Conservation (phyloP, 495 filamentous ascomycete genomes). For the Opeltia flavorubescens region DNA sequence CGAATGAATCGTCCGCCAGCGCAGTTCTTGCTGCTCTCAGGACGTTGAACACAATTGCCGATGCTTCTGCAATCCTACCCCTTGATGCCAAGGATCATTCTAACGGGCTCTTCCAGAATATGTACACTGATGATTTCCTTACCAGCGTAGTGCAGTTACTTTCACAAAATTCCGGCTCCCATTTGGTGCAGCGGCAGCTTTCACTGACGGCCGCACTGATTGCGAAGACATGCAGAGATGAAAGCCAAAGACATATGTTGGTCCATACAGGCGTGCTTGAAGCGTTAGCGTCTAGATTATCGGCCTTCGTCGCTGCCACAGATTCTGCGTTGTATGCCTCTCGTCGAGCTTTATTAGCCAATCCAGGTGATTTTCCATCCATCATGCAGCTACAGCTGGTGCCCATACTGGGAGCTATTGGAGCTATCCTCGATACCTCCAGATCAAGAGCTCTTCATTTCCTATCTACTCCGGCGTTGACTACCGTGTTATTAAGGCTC, state of each 20-base stretch:
- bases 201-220: slow-evolving; percentile 55
- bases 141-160: slow-evolving; percentile 49
- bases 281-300: slow-evolving; percentile 61
- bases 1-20: slow-evolving; percentile 44
- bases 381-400: slow-evolving; percentile 45
- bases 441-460: slow-evolving; percentile 64
- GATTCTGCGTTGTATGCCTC: slow-evolving; percentile 28
- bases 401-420: slow-evolving; percentile 65
- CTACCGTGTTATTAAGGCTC: slow-evolving; percentile 51
- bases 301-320: slow-evolving; percentile 53
- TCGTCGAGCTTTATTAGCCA: neutral
- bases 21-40: slow-evolving; percentile 61
- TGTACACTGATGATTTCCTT: slow-evolving; percentile 50
- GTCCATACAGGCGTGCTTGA: slow-evolving; percentile 65
- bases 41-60: slow-evolving; percentile 56
- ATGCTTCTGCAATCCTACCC: slow-evolving; percentile 41
- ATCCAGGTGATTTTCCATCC: slow-evolving; percentile 28
- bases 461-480: slow-evolving; percentile 60
- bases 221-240: slow-evolving; percentile 49
- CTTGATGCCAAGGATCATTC: slow-evolving; percentile 28
- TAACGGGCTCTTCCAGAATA: slow-evolving; percentile 41
- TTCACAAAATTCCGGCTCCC: slow-evolving; percentile 35
- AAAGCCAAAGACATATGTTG: slow-evolving; percentile 52
- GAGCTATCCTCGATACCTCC: slow-evolving; percentile 65
- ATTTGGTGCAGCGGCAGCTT: slow-evolving; percentile 49